These are phyloP conservation scores for Tuber brumale DNA, from an alignment of 495 filamentous ascomycete species.

Conservation along the genomic window DNA sequence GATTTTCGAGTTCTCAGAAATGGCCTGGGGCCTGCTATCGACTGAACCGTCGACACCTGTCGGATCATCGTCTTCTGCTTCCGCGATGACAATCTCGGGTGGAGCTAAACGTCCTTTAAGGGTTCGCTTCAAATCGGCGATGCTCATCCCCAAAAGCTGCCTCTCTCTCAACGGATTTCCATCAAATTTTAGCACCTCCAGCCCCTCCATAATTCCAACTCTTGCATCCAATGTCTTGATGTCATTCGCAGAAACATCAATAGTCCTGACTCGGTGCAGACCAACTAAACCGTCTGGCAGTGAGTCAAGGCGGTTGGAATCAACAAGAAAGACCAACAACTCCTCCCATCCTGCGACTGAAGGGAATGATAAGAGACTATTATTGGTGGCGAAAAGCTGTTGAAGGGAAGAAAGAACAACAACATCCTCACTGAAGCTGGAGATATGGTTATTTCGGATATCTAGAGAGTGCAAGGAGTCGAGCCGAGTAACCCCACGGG, in stretches of 20 bases:
- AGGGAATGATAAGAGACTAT: conserved; percentile 66
- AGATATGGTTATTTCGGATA: conserved; percentile 66
- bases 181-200: conserved; percentile 64
- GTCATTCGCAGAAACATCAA: conserved; percentile 78
- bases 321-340: conserved; percentile 64
- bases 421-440: conserved; percentile 49
- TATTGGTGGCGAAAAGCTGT: conserved; percentile 64
- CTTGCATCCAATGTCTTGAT: conserved; percentile 66
- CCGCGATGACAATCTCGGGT: conserved; percentile 61
- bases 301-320: conserved; percentile 68
- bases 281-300: conserved; percentile 67
- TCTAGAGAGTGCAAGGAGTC: conserved; percentile 65
- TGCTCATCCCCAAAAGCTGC: conserved; percentile 70
- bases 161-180: conserved; percentile 85
- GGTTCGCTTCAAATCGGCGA: conserved; percentile 73
- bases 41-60: conserved; percentile 72
- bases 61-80: conserved; percentile 69
- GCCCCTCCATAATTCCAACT: conserved; percentile 71
- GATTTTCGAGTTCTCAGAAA: conserved; percentile 12
- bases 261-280: conserved; percentile 60
- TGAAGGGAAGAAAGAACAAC: conserved; percentile 66
- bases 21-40: conserved; percentile 48
- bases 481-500: conserved; percentile 52
- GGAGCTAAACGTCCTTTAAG: conserved; percentile 65
- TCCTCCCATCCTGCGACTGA: conserved; percentile 63